Evolutionary conservation across 148 eudicot species (phyloP), one percentile per base, ranked within the genome.

Genomic region (Agrostemma githago): DNA sequence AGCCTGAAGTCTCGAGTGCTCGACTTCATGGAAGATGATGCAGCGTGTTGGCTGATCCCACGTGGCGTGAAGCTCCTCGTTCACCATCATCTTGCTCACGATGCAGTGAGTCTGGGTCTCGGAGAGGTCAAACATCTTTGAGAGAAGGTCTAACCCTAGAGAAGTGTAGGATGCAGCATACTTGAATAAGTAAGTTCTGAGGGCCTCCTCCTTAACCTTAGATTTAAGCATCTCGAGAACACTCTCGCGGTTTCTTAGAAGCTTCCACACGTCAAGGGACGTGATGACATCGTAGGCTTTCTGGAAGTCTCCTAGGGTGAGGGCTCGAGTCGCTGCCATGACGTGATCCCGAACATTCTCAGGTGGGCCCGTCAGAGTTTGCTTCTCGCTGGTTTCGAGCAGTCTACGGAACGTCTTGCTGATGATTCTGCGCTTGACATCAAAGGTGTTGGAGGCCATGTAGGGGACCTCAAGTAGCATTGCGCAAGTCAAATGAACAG

Each of bases 391-490:
- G 2, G 76, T 78, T 57, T 90, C 96, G 5, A 93, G 92, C 69
- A 86, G 77, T 75, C 92, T 84, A 1, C 94, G 76, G 78, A 93
- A 89, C 3, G 85, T 90, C 83, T 85, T 93, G 86, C 98, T 93
- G 37, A 90, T 85, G 69, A 90, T 75, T 51, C 76, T 88, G 71
- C 88, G 98, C 72, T 82, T 89, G 59, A 92, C 83, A 20, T 93
- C 96, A 59, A 83, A 85, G 73, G 80, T 78, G 79, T 86, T 85
- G 73, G 96, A 89, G 6, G 98, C 98, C 90, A 93, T 93, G 85
- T 93, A 89, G 17, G 98, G 96, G 58, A 93, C 98, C 79, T 93
- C 98, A 1, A 93, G 85, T 74, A 93, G 83, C 96, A 93, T 93
- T 44, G 98, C 96, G 74, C 98, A 85, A 44, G 86, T 90, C 64